Evolutionary conservation across 1,284 basidiomycete species (phyloP).

Genomic region (Termitomyces sp.): DNA sequence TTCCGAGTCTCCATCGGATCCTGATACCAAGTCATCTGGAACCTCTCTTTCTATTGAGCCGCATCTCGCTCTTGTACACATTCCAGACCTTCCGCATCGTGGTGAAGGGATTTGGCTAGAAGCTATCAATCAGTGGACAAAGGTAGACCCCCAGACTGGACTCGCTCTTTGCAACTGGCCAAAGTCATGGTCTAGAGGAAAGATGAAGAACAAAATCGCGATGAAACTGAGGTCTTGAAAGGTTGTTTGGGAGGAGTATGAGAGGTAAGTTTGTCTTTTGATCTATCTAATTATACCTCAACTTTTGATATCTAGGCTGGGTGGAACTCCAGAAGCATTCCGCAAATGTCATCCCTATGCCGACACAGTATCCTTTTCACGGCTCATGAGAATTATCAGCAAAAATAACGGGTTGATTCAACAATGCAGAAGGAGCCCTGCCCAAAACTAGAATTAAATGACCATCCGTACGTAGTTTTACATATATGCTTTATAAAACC

Average conservation of each 20-base stretch:
- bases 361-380: not conserved
- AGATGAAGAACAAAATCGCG: not conserved
- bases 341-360: not conserved
- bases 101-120: not conserved
- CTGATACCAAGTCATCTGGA: not conserved
- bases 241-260: not conserved
- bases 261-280: not conserved
- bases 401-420: not conserved
- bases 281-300: too few relatives aligned
- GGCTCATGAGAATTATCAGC: not conserved
- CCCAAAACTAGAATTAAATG: too few relatives aligned
- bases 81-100: not conserved
- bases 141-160: not conserved
- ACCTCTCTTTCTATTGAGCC: not conserved
- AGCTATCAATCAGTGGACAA: not conserved
- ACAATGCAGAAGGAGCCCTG: too few relatives aligned
- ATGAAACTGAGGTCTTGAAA: not conserved
- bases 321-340: not conserved
- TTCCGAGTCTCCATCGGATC: too few relatives aligned
- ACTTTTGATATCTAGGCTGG: not conserved
- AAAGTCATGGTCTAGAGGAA: not conserved
- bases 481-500: too few relatives aligned
- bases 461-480: too few relatives aligned
- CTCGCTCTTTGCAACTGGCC: not conserved
- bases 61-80: not conserved